Evolutionary conservation across 108 stramenopile genomes (phyloP), one percentile per base, ranked within the genome.

Genomic region (Pseudonitzschia pungens): DNA sequence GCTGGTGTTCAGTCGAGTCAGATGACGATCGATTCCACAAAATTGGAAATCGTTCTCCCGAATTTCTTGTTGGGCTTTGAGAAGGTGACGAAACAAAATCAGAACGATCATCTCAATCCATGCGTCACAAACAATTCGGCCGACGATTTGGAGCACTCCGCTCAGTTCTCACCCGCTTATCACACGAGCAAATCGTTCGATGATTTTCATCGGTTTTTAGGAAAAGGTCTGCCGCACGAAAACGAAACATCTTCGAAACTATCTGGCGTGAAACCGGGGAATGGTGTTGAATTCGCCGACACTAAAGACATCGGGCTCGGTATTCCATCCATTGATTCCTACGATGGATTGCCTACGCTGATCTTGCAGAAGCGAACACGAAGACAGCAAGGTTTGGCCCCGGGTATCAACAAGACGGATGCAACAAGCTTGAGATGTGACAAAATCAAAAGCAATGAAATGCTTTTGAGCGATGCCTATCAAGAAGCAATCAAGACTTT

Each of bases 131-230:
- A 55, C 24, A 55, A 55, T 55, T 29, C 50, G 18, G 4, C 28
- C 2, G n/a, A 22, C 26, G 57, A 58, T 58, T 31, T 58, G 48
- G 16, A 73, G n/a, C 41, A 70, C 4, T 7, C 31, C 12, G 16
- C 53, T 28, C 72, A 76, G 20, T 68, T 68, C 28, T 73, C 79
- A 21, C 81, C 85, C 9, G 64, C 78, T 10, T 77, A 68, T 63
- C 33, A n/a, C 16, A 82, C 85, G 20, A 86, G 78, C 40, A 67
- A 66, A 57, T 82, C 85, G 6, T 86, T 82, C 67, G 81, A 86
- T 50, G 85, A 82, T 57, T 77, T 86, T 44, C 85, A 84, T 63
- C 79, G 58, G 22, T 63, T 72, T 60, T 54, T 83, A 6, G 83
- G 83, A 20, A 68, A 74, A 32, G 68, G 63, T 31, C 48, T 71